phyloP scores from a whole-genome alignment of 2,329 filamentous ascomycete genomes.

The Fusarium udum region DNA sequence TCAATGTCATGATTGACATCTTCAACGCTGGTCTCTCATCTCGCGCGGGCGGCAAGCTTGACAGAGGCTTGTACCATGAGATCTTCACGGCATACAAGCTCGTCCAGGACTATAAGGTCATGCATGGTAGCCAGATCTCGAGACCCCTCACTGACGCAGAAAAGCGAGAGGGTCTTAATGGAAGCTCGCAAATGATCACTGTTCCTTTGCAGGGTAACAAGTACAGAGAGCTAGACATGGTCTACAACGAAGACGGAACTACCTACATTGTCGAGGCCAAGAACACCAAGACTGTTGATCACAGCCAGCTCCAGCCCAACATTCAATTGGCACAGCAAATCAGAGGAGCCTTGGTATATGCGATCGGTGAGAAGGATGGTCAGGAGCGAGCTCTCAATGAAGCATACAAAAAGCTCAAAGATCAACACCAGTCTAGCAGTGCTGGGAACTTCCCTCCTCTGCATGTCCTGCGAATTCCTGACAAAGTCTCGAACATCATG shows the following conservation, averaged over 20 bases:
- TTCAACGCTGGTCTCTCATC: not conserved
- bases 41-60: not conserved
- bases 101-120: not conserved
- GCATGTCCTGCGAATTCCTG: rapidly evolving
- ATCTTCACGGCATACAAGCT: not conserved
- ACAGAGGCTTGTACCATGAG: not conserved
- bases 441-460: not conserved
- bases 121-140: rapidly evolving
- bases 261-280: not conserved
- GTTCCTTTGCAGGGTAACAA: not conserved
- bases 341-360: not conserved
- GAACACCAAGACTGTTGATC: not conserved
- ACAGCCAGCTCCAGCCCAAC: not conserved
- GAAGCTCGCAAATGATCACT: not conserved
- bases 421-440: not conserved
- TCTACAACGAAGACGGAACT: not conserved
- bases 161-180: rapidly evolving
- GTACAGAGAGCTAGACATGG: not conserved
- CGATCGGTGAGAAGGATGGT: not conserved
- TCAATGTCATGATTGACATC: not conserved
- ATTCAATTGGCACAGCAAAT: rapidly evolving
- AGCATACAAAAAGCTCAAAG: not conserved
- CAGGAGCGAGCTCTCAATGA: not conserved
- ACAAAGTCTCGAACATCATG: not conserved
- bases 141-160: rapidly evolving